Evolutionary conservation across 2,329 filamentous ascomycete genomes (phyloP).

Genomic region (Pseudopithomyces maydicus): DNA sequence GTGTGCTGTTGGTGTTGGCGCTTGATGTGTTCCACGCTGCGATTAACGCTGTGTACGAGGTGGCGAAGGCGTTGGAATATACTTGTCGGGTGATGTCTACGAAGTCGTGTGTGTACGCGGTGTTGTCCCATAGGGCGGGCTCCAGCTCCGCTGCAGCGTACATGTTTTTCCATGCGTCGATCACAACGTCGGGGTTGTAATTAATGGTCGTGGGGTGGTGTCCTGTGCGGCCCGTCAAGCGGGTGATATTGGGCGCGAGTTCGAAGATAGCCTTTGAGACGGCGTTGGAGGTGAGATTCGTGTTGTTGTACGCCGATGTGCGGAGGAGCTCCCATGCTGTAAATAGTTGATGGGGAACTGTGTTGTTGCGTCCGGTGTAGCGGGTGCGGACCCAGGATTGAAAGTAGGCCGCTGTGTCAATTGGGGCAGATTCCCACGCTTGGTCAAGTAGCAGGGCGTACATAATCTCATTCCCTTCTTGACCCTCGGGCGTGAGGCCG

Average conservation of each 20-base stretch:
- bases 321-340: conserved; percentile 55
- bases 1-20: conserved; percentile 27
- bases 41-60: conserved; percentile 46
- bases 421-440: conserved; percentile 52
- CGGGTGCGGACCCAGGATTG: conserved; percentile 51
- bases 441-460: conserved; percentile 59
- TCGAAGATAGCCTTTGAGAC: conserved; percentile 56
- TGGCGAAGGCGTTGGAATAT: conserved; percentile 53
- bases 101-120: conserved; percentile 54
- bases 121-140: conserved; percentile 46
- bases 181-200: conserved; percentile 49
- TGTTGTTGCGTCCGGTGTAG: conserved; percentile 39
- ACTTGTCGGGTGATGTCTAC: conserved; percentile 58
- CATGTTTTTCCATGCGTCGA: conserved; percentile 48
- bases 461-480: conserved; percentile 60
- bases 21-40: conserved; percentile 25
- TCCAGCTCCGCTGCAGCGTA: conserved; percentile 42
- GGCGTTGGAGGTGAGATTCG: conserved; percentile 47
- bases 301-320: conserved; percentile 56
- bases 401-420: conserved; percentile 55
- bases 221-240: conserved; percentile 48
- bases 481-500: conserved; percentile 56
- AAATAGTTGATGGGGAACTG: conserved; percentile 40
- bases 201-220: conserved; percentile 50
- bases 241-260: conserved; percentile 49